Percentiles rank a stretch among this genome's conserved stretches.
These are phyloP conservation scores for Mercurialis annua DNA, from an alignment of 345 rosid genomes.

Conservation along the genomic window DNA sequence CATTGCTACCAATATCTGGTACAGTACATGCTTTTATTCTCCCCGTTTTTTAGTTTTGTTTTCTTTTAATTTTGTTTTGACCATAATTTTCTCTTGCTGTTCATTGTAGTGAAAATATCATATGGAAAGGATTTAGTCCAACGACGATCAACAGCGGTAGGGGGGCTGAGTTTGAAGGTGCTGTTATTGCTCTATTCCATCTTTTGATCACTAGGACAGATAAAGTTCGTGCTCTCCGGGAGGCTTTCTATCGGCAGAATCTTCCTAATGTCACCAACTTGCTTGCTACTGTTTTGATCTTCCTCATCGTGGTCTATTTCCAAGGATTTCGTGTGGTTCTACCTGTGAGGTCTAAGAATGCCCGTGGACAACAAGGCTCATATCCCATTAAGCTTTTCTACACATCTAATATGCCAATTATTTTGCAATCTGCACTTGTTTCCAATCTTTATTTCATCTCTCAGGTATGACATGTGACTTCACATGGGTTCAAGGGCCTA, in stretches of 20 bases:
- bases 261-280: constrained; percentile 84
- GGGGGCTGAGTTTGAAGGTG: constrained; percentile 93
- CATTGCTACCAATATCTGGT: constrained; percentile 74
- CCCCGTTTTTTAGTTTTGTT: background rate
- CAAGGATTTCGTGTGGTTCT: constrained; percentile 93
- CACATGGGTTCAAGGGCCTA: background rate
- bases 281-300: constrained; percentile 76
- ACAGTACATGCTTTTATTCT: constrained; percentile 6
- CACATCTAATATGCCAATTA: constrained; percentile 94
- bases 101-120: constrained; percentile 63
- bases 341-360: constrained; percentile 90
- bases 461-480: constrained; percentile 50
- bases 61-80: background rate
- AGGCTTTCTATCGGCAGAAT: constrained; percentile 86
- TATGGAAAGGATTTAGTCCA: constrained; percentile 90
- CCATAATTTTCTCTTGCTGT: background rate
- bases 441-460: constrained; percentile 82
- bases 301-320: constrained; percentile 81
- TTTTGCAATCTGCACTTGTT: constrained; percentile 78
- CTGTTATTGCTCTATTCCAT: constrained; percentile 83
- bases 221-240: constrained; percentile 74
- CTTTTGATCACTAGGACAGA: constrained; percentile 70
- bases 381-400: constrained; percentile 84
- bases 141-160: constrained; percentile 85
- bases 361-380: constrained; percentile 91